These are phyloP conservation scores for Trichoderma polysporum DNA, from an alignment of 2,329 filamentous ascomycete species.

Conservation along the genomic window DNA sequence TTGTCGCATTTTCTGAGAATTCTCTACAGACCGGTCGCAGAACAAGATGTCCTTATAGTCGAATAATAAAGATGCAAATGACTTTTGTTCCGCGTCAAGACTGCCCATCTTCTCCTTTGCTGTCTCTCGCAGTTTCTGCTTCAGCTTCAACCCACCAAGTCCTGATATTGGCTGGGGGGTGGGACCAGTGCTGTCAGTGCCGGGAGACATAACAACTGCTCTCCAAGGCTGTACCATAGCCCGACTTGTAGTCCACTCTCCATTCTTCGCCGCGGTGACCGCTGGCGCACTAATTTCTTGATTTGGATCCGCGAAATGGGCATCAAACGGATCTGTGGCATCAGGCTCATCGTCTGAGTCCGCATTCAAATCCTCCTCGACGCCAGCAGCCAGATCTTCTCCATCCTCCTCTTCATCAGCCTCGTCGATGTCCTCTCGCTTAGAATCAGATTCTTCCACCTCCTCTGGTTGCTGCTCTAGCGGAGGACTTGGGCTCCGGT, in stretches of 20 bases:
- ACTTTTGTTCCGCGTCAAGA: slow-evolving; percentile 63
- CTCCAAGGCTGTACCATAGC: slow-evolving; percentile 47
- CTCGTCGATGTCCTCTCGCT: slow-evolving; percentile 30
- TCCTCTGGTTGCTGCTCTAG: slow-evolving; percentile 19
- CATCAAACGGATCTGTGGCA: slow-evolving; percentile 70
- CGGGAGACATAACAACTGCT: slow-evolving; percentile 48
- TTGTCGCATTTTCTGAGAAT: slow-evolving; percentile 67
- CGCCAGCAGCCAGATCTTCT: slow-evolving; percentile 20
- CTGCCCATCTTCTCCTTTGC: slow-evolving; percentile 53
- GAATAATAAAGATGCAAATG: slow-evolving; percentile 71
- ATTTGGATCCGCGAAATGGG: slow-evolving; percentile 72
- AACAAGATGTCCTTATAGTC: slow-evolving; percentile 80
- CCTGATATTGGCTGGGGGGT: slow-evolving; percentile 37
- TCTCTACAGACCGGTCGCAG: slow-evolving; percentile 67
- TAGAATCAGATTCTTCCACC: slow-evolving; percentile 40
- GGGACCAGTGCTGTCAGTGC: slow-evolving; percentile 36
- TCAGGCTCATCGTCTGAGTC: slow-evolving; percentile 54
- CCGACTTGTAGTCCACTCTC: slow-evolving; percentile 53
- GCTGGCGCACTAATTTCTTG: slow-evolving; percentile 57
- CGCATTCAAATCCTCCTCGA: slow-evolving; percentile 32
- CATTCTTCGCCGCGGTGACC: slow-evolving; percentile 50
- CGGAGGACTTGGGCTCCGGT: slow-evolving; percentile 34
- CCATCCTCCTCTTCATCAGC: slow-evolving; percentile 22
- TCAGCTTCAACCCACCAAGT: slow-evolving; percentile 59
- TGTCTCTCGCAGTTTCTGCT: slow-evolving; percentile 63